Evolutionary conservation across 2,329 filamentous ascomycete species (phyloP), one percentile per base, ranked within the genome.

Genomic region (Aureobasidium sp.): DNA sequence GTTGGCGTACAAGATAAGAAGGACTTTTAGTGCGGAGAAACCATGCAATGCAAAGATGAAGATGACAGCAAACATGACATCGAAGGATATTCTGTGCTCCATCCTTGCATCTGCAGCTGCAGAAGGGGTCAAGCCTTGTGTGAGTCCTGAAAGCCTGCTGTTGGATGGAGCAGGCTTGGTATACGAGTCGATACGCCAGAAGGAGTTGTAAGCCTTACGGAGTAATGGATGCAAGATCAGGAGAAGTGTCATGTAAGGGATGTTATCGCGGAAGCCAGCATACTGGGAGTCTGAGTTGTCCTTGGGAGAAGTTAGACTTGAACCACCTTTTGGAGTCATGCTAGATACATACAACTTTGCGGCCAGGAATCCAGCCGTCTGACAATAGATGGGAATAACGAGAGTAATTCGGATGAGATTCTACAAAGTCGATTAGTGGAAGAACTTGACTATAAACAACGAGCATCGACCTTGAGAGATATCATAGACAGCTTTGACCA

Each of bases 241-340:
- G 6, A 97, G 83, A 10, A 86, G 67, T 10, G 84, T 79, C 74
- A 97, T 86, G 72, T 89, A 90, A 2, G 91, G 92, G 39, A 97
- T 81, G 70, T 97, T 97, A 64, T 83, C 79, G 66, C 95, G 87
- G 71, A 99, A 97, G 41, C 84, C 86, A 63, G 82, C 79, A 75
- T 97, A 99, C 74, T 99, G 94, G 36, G 83, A 75, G 76, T 99
- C 94, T 42, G 91, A 94, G 65, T 91, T 86, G 76, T 99, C 94
- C 88, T 91, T 21, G 45, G 65, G 3, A 44, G 1, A 34, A 30
- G 10, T 62, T n/a, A 50, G 45, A 16, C 8, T 21, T 36, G 16
- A 50, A 9, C 13, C 13, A 25, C 1, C 5, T 57, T 7, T 21
- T 3, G 9, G 42, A 45, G 34, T 15, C 52, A 34, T 21, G 15